Base-by-base conservation (phyloP, 345 rosid genomes). In the Dipteronia sinensis region DNA sequence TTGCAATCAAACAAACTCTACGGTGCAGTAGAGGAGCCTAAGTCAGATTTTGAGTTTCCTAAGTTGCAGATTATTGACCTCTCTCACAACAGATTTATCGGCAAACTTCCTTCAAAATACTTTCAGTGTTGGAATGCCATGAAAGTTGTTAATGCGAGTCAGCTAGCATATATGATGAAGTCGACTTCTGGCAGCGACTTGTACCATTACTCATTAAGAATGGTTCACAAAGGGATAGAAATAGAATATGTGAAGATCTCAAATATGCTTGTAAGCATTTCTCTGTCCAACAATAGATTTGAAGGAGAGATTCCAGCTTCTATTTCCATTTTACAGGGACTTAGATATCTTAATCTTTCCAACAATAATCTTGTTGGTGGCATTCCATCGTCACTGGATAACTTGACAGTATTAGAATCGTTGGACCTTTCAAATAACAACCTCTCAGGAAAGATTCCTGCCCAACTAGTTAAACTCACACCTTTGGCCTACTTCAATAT, bases 91-190 rank as follows among this genome's bases (percentile, higher is more conserved):
- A 47, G 13, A 2, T 79, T 82, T 1, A 0, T 3, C 1, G 82
- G 85, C 23, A 12, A 22, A 13, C 25, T 80, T 16, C 85, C 83
- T 0, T 46, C 76, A 3, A 31, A 72, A 1, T 11, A 71, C 16
- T 82, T 85, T 42, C 8, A 44, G 0, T 13, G 58, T 40, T 80
- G 78, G 83, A 74, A 58, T 56, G 77, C 82, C 71, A 79, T 77
- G 78, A 71, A 67, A 84, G 23, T 44, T 73, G 65, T 31, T 23
- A 49, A 67, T 38, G 44, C 31, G 0, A 46, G 11, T 29, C 3
- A 19, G 0, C 34, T 15, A 19, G 10, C 2, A 49, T 31, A 16
- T 22, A 6, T 71, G 76, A 0, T 53, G 58, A 16, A 53, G 58
- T 0, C 1, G 3, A 0, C 0, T 15, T 0, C 6, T 2, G 7